Percentiles rank a stretch among this genome's conserved stretches.
phyloP scores from a whole-genome alignment of 805 yeast genomes.

The Kodamaea lidongshanica region DNA sequence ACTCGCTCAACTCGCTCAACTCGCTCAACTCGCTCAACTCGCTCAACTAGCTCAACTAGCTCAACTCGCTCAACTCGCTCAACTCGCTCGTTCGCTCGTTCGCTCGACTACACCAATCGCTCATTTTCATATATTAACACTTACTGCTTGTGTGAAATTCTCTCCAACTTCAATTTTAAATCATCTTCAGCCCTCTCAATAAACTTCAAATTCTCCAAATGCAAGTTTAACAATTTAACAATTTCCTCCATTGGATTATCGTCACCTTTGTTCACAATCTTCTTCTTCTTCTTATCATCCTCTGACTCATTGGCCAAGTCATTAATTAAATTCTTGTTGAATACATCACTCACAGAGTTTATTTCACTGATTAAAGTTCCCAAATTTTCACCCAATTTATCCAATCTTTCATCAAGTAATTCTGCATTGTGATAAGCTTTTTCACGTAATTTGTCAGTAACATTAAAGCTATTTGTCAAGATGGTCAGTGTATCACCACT shows the following conservation, averaged over 20 bases:
- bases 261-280: slow-evolving; percentile 11
- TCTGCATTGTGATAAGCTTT: slow-evolving; percentile 87
- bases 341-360: slow-evolving; percentile 74
- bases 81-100: too few species aligned
- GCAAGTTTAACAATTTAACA: slow-evolving; percentile 77
- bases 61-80: too few species aligned
- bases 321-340: slow-evolving; percentile 53
- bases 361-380: slow-evolving; percentile 73
- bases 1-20: too few species aligned
- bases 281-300: slow-evolving; percentile 17
- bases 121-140: too few species aligned
- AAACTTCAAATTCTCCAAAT: slow-evolving; percentile 83
- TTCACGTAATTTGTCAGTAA: slow-evolving; percentile 81
- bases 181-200: slow-evolving; percentile 67
- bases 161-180: slow-evolving; percentile 60
- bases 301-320: slow-evolving; percentile 17
- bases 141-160: too few species aligned
- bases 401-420: slow-evolving; percentile 73
- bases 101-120: too few species aligned
- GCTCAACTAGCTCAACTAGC: too few species aligned
- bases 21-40: too few species aligned
- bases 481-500: slow-evolving; percentile 1
- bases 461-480: slow-evolving; percentile 29
- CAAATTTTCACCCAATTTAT: slow-evolving; percentile 68
- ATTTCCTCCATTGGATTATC: slow-evolving; percentile 58